A percentile compares a stretch with the other conserved stretches of the same genome.
These are phyloP conservation scores for Pestalotiopsis sp. DNA, from an alignment of 2,329 filamentous ascomycete species.

Conservation along the genomic window DNA sequence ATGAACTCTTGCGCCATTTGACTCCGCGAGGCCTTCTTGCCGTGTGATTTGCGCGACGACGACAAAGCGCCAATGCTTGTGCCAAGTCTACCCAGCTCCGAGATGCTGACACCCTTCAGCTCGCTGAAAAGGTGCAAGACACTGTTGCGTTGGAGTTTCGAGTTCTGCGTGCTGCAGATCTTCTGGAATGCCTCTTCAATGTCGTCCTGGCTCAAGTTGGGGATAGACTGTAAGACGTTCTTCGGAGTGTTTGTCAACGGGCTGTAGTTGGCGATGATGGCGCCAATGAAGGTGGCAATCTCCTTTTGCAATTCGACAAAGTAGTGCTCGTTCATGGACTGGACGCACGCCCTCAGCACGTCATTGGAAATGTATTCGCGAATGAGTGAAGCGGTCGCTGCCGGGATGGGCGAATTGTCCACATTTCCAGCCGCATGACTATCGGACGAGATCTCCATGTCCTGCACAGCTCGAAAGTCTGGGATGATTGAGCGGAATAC, in stretches of 20 bases:
- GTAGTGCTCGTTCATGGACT: slow-evolving; percentile 90
- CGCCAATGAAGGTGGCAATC: slow-evolving; percentile 82
- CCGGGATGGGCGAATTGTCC: slow-evolving; percentile 49
- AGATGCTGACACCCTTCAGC: slow-evolving; percentile 87
- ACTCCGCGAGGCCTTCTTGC: slow-evolving; percentile 48
- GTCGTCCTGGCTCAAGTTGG: slow-evolving; percentile 70
- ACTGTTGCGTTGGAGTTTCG: slow-evolving; percentile 78
- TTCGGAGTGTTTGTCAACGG: slow-evolving; percentile 70
- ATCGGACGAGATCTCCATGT: slow-evolving; percentile 8
- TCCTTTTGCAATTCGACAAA: slow-evolving; percentile 97
- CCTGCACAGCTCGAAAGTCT: slow-evolving; percentile 59
- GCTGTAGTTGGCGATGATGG: slow-evolving; percentile 79
- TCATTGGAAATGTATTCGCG: slow-evolving; percentile 89
- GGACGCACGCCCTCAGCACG: slow-evolving; percentile 87
- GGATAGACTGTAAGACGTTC: slow-evolving; percentile 76
- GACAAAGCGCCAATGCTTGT: slow-evolving; percentile 47
- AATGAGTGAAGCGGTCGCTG: slow-evolving; percentile 65
- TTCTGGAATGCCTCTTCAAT: slow-evolving; percentile 67
- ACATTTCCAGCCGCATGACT: slow-evolving; percentile 19
- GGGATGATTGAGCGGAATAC: slow-evolving; percentile 86
- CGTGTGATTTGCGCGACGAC: slow-evolving; percentile 20
- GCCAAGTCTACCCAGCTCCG: slow-evolving; percentile 85
- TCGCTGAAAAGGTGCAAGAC: slow-evolving; percentile 85
- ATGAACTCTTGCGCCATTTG: slow-evolving; percentile 70
- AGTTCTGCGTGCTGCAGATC: slow-evolving; percentile 60